A percentile compares a stretch with the other conserved stretches of the same genome.
Evolutionary conservation across 225 moss, liverwort and hornwort genomes (phyloP).

Genomic region (Anthoceros angustus): DNA sequence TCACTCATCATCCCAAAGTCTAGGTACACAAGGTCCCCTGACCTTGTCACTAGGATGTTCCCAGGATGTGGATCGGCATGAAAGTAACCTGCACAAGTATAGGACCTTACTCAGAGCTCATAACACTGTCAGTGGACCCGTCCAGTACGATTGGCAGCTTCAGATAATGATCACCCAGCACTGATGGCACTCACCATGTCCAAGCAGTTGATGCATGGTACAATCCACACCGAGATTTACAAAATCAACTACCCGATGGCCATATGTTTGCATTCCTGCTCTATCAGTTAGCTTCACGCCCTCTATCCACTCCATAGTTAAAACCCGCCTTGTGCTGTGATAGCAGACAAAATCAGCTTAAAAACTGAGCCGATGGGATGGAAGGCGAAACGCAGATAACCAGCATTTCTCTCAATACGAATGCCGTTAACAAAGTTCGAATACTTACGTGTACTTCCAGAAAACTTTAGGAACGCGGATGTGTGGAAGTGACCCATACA

Average conservation of each 20-base stretch:
- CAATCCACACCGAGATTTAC: constrained; percentile 57
- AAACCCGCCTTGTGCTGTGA: constrained; percentile 42
- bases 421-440: too few species aligned
- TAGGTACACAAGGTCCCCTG: constrained; percentile 53
- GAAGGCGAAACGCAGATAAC: too few species aligned
- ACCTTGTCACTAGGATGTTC: constrained; percentile 40
- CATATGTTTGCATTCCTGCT: constrained; percentile 29
- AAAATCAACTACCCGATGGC: constrained; percentile 41
- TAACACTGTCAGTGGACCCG: not conserved
- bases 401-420: too few species aligned
- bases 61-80: constrained; percentile 61
- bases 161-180: not conserved
- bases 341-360: constrained; percentile 3
- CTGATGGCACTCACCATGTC: constrained; percentile 26
- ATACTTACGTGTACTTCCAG: constrained; percentile 43
- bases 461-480: constrained; percentile 48
- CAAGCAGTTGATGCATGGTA: constrained; percentile 48
- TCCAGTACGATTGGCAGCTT: not conserved
- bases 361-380: not conserved
- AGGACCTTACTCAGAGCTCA: not conserved
- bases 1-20: constrained; percentile 72
- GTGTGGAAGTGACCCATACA: constrained; percentile 42
- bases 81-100: constrained; percentile 33
- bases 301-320: constrained; percentile 62
- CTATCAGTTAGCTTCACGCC: constrained; percentile 51